Evolutionary conservation across 257 asterid genomes (phyloP).

Genomic region (Catharanthus roseus): DNA sequence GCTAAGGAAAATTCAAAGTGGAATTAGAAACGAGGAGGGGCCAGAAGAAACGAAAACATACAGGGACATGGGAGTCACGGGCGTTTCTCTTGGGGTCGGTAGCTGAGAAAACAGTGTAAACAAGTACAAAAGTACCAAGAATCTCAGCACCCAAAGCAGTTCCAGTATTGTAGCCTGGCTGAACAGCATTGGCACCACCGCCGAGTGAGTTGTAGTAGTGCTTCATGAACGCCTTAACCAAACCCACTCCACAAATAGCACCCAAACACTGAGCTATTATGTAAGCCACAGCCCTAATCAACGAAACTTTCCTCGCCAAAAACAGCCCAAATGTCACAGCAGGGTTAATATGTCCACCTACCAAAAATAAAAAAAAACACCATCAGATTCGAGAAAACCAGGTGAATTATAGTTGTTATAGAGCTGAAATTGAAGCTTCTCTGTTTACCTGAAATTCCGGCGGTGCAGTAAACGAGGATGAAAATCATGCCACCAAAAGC

Average conservation of each 20-base stretch:
- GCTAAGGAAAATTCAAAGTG: not conserved
- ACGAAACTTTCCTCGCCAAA: conserved; percentile 82
- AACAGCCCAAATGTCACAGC: conserved; percentile 89
- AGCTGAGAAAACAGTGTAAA: conserved; percentile 91
- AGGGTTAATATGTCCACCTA: conserved; percentile 79
- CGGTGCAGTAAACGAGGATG: conserved; percentile 87
- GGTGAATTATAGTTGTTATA: too few relatives aligned
- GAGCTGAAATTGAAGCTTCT: too few relatives aligned
- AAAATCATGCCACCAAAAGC: conserved; percentile 91
- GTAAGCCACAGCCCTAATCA: conserved; percentile 67
- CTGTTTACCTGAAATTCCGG: conserved; percentile 73
- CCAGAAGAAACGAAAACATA: too few relatives aligned
- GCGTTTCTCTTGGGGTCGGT: conserved; percentile 95
- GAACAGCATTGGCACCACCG: conserved; percentile 71
- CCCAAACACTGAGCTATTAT: conserved; percentile 80
- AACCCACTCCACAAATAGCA: conserved; percentile 84
- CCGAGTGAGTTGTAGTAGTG: conserved; percentile 47
- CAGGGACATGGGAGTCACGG: conserved; percentile 95
- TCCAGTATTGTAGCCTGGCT: conserved; percentile 67
- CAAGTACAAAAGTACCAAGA: conserved; percentile 74
- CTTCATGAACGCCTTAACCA: conserved; percentile 86
- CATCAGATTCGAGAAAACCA: too few relatives aligned
- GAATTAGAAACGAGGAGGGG: not conserved
- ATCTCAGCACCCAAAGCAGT: conserved; percentile 92
- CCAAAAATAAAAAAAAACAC: not conserved